Evolutionary conservation across 1,284 basidiomycete species (phyloP), one percentile per base, ranked within the genome.

Genomic region (Anthracocystis setariae): DNA sequence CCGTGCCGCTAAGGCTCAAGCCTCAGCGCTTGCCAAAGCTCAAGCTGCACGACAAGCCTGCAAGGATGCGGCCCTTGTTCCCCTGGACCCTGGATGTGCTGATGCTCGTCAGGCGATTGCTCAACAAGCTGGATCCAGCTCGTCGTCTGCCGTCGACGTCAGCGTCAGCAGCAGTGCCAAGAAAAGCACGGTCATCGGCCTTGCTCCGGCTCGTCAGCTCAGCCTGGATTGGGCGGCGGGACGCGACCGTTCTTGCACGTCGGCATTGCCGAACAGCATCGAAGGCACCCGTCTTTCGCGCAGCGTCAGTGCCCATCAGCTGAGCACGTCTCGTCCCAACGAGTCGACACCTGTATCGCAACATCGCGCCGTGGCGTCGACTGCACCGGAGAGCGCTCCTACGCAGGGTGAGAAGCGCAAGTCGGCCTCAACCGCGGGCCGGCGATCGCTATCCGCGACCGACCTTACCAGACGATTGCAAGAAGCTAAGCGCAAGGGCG

Each of bases 211-310:
- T 5, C 39, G 66, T 9, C 53, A 60, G 17, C 46, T 67, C 32
- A 73, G 72, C 44, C 48, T 78, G 25, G 76, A 78, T n/a, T 70
- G 68, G 66, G 76, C 74, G 24, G 68, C 76, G 8, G 76, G 67
- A 13, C 65, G 76, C 43, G 66, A 76, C 48, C 62, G 67, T 20
- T 60, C 70, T 10, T 51, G 48, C 3, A 73, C 70, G 5, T 45
- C 56, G 42, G 70, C 70, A 15, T 43, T 73, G 24, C 61, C 70
- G 35, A 62, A 47, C 24, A 64, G 70, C 21, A 59, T 63, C 27
- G 57, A 54, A 9, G 65, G 65, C 10, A 73, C 65, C 8, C 64
- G 57, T 7, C 45, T 72, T 17, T 71, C 68, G 20, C 61, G 68
- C 3, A 71, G 68, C 40, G 68, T 62, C 42, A 71, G 62, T 42